These are phyloP conservation scores for Talaromyces wortmannii DNA, from an alignment of 495 filamentous ascomycete genomes.

Conservation along the genomic window DNA sequence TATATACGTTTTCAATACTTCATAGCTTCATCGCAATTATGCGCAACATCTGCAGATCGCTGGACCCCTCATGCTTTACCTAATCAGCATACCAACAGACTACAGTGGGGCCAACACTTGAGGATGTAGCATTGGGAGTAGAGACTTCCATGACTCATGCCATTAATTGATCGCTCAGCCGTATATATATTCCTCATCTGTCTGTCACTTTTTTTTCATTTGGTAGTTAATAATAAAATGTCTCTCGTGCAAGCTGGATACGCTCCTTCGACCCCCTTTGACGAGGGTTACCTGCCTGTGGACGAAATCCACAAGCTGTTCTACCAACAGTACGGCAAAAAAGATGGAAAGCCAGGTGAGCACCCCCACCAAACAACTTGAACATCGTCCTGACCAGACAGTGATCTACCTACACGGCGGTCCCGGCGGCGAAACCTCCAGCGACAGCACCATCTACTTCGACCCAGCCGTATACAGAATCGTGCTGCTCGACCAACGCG, in stretches of 20 bases:
- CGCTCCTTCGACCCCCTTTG: slow-evolving; percentile 11
- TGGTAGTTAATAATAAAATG: not conserved
- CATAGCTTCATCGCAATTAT: too few species aligned
- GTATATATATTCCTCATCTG: too few species aligned
- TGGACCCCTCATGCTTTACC: too few species aligned
- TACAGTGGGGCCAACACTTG: too few species aligned
- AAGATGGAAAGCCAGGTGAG: slow-evolving; percentile 21
- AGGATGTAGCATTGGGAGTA: too few species aligned
- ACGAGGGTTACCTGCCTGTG: slow-evolving; percentile 24
- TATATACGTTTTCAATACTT: too few species aligned
- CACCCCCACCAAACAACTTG: not conserved
- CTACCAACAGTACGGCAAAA: slow-evolving; percentile 36
- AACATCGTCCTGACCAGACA: slow-evolving; percentile 5
- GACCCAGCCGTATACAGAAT: slow-evolving; percentile 34
- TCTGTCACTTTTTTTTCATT: too few species aligned
- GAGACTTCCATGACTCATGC: too few species aligned
- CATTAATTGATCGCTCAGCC: too few species aligned
- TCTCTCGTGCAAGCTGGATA: slow-evolving; percentile 3
- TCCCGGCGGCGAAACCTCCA: slow-evolving; percentile 30
- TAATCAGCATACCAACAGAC: too few species aligned
- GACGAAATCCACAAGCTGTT: slow-evolving; percentile 26
- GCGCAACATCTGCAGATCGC: too few species aligned
- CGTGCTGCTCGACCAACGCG: slow-evolving; percentile 40
- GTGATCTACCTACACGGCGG: slow-evolving; percentile 40
- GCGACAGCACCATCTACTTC: slow-evolving; percentile 32